Evolutionary conservation across 2,329 filamentous ascomycete species (phyloP), one percentile per base, ranked within the genome.

Genomic region (Colletotrichum tanaceti): DNA sequence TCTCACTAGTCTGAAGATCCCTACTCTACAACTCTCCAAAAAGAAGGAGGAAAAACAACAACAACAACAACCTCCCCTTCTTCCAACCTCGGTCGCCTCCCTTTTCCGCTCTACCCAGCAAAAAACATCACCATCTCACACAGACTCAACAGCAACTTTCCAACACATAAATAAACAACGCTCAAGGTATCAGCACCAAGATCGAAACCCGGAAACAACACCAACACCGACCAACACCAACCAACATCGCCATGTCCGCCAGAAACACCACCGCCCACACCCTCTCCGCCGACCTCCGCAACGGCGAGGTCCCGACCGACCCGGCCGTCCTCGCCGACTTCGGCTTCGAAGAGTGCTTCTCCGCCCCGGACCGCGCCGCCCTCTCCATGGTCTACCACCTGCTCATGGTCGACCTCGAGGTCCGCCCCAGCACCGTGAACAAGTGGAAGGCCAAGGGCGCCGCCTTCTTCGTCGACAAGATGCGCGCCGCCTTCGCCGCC

Each of bases 261-360:
- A 54, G n/a, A 22, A 2, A 39, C 52, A 54, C 52, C 32, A 16
- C 52, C 32, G 52, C 52, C 13, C 52, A 54, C 35, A 35, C 11
- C n/a, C 52, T 54, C 52, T 54, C 52, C 32, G 32, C 52, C n/a
- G 52, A 32, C 52, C 32, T 54, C 52, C 52, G 52, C 32, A 38
- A 22, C 52, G 52, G 5, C 52, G 52, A 54, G 35, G 7, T 54
- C 52, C 52, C 52, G n/a, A 54, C 52, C n/a, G 52, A 54, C 52
- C 52, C 52, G n/a, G n/a, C n/a, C 52, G 35, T 54, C 35, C 52
- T 54, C 35, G 32, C 52, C 35, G 52, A 39, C 32, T 54, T 54
- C 35, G 52, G 52, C 52, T 54, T 54, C 35, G 32, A 54, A 32
- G 20, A 38, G 5, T 54, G 52, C 52, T 54, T 54, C 52, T 54